Percentiles rank a stretch among this genome's conserved stretches.
Conservation (phyloP, 2,329 filamentous ascomycete species). For the Cryphonectria naterciae region DNA sequence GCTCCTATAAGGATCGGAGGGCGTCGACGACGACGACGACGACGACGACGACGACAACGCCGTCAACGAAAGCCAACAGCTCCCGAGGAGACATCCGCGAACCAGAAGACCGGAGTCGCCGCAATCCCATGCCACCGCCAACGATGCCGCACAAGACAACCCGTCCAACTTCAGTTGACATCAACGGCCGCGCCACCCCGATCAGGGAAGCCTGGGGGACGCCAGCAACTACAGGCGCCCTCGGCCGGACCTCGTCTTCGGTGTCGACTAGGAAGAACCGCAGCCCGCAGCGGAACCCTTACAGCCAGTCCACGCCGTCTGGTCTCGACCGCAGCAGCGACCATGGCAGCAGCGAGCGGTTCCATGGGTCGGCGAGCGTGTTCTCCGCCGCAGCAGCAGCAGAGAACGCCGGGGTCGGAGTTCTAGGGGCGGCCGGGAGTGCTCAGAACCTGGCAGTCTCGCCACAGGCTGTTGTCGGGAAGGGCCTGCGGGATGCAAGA, state of each 20-base stretch:
- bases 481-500: not conserved
- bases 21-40: constrained; percentile 1
- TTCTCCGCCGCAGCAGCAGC: constrained; percentile 10
- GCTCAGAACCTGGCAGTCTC: not conserved
- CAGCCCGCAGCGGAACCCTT: constrained; percentile 26
- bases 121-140: constrained; percentile 16
- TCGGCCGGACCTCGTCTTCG: constrained; percentile 1
- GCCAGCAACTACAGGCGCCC: not conserved
- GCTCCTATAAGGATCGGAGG: constrained; percentile 15
- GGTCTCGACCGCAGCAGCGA: constrained; percentile 17
- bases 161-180: constrained; percentile 19
- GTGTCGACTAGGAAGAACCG: constrained; percentile 25
- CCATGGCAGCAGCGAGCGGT: constrained; percentile 4
- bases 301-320: constrained; percentile 24
- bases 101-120: constrained; percentile 19
- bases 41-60: not conserved
- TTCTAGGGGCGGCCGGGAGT: not conserved
- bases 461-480: not conserved
- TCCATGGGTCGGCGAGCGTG: constrained; percentile 12
- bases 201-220: constrained; percentile 16
- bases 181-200: constrained; percentile 10
- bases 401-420: constrained; percentile 14
- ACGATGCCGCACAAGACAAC: constrained; percentile 19
- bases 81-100: constrained; percentile 17
- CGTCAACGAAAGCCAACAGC: constrained; percentile 11